These are phyloP conservation scores for Ophiostoma sp. DNA, from an alignment of 2,329 filamentous ascomycete genomes.

Conservation along the genomic window DNA sequence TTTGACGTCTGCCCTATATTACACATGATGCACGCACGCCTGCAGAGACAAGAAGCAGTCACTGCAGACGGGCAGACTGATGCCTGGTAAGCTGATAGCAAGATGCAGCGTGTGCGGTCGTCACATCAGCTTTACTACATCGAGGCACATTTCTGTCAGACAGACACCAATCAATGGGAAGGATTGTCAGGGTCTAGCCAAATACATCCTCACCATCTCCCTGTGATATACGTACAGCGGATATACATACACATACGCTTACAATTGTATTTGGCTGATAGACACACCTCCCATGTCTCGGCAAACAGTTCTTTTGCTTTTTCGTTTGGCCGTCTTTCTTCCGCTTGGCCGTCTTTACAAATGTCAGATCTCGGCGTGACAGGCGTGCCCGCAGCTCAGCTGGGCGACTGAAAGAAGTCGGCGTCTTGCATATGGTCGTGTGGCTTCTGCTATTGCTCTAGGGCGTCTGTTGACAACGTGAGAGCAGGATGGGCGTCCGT, in stretches of 20 bases:
- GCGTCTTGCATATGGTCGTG: too few relatives aligned
- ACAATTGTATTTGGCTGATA: neutral
- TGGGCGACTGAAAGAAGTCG: too few relatives aligned
- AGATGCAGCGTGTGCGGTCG: neutral
- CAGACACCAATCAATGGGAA: neutral
- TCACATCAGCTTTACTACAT: neutral
- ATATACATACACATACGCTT: neutral
- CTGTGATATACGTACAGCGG: neutral
- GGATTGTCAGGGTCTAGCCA: constrained; percentile 11
- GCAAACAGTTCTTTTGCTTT: neutral
- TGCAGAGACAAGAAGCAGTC: too few relatives aligned
- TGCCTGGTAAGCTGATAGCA: neutral
- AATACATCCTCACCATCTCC: neutral
- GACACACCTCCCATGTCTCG: neutral
- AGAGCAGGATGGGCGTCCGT: too few relatives aligned
- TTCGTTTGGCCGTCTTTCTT: neutral
- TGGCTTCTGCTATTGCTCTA: too few relatives aligned
- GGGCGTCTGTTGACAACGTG: too few relatives aligned
- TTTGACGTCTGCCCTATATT: too few relatives aligned
- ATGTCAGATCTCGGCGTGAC: neutral
- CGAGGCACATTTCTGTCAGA: neutral
- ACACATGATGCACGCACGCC: too few relatives aligned
- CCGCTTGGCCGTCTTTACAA: neutral
- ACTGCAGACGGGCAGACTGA: too few relatives aligned
- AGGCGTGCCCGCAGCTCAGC: neutral